A percentile compares a stretch with the other conserved stretches of the same genome.
These are phyloP conservation scores for Xylariales sp. DNA, from an alignment of 2,329 filamentous ascomycete genomes.

Conservation along the genomic window DNA sequence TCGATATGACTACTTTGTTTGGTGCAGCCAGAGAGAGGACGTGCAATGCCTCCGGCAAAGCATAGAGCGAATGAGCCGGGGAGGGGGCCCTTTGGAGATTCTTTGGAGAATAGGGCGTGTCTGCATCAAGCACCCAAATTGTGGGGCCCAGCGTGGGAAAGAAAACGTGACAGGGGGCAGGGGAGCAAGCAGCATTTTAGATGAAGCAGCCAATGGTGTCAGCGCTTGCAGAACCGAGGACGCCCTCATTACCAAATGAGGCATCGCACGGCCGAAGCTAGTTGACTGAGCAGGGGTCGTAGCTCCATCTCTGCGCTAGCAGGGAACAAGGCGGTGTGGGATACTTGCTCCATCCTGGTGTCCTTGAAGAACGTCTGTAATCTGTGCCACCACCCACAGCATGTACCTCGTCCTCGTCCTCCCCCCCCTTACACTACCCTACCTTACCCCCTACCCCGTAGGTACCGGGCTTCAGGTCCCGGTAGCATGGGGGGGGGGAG, in stretches of 20 bases:
- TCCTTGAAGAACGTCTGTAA: conserved; percentile 7
- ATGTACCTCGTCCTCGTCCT: neutral
- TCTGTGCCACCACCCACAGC: no score
- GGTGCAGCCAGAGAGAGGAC: conserved; percentile 18
- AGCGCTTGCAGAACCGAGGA: conserved; percentile 30
- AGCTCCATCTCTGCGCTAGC: conserved; percentile 16
- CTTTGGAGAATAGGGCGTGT: conserved; percentile 21
- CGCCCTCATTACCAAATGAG: conserved; percentile 46
- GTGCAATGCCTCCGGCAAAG: conserved; percentile 23
- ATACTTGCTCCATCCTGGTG: conserved; percentile 9
- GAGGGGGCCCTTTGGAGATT: conserved; percentile 20
- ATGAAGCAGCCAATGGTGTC: conserved; percentile 49
- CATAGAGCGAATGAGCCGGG: conserved; percentile 18
- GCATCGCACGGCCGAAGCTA: conserved; percentile 43
- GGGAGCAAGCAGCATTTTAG: conserved; percentile 37
- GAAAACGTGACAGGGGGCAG: conserved; percentile 44
- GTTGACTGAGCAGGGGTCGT: conserved; percentile 32
- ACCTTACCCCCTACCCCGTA: no score
- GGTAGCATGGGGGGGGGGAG: no score
- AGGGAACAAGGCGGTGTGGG: conserved; percentile 27
- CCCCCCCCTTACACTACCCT: no score
- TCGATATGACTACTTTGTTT: conserved; percentile 23
- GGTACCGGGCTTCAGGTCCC: no score
- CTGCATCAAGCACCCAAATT: conserved; percentile 25
- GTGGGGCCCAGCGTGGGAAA: conserved; percentile 46